Conservation (phyloP, 2,329 filamentous ascomycete genomes). For the Fusarium sp. region DNA sequence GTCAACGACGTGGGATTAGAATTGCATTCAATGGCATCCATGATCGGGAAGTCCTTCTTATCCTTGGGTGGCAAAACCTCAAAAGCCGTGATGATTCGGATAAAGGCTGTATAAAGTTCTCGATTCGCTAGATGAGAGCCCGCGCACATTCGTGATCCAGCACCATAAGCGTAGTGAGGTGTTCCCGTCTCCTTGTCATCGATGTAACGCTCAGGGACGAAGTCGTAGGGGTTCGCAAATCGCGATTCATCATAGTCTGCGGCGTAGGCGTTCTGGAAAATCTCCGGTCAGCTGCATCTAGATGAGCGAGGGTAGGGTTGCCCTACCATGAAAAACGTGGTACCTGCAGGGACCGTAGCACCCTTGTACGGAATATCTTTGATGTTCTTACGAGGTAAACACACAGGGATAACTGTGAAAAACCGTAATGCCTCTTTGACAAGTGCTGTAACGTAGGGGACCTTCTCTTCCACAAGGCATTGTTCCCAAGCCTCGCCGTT, state of each 20-base stretch:
- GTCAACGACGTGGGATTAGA: conserved; percentile 70
- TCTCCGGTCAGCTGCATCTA: neutral
- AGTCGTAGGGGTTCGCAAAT: conserved; percentile 74
- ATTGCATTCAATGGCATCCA: conserved; percentile 72
- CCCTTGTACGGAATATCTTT: conserved; percentile 80
- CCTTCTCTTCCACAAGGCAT: conserved; percentile 80
- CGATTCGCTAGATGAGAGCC: conserved; percentile 75
- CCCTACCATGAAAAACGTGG: conserved; percentile 81
- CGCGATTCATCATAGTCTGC: conserved; percentile 80
- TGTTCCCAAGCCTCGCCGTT: conserved; percentile 82
- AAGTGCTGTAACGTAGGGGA: conserved; percentile 82
- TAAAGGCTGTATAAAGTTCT: conserved; percentile 72
- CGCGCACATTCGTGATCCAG: conserved; percentile 74
- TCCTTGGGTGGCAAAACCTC: conserved; percentile 65
- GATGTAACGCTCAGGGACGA: conserved; percentile 81
- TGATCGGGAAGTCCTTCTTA: conserved; percentile 63
- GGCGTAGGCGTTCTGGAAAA: conserved; percentile 76
- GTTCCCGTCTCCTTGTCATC: conserved; percentile 68
- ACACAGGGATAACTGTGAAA: conserved; percentile 86
- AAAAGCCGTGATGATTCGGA: conserved; percentile 72
- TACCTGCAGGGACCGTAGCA: conserved; percentile 78
- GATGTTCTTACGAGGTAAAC: conserved; percentile 79
- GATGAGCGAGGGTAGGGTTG: conserved; percentile 1
- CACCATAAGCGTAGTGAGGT: conserved; percentile 74
- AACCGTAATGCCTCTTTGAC: conserved; percentile 85